Base-by-base conservation (phyloP, 2,329 filamentous ascomycete genomes). In the Pyrenochaeta sp. region DNA sequence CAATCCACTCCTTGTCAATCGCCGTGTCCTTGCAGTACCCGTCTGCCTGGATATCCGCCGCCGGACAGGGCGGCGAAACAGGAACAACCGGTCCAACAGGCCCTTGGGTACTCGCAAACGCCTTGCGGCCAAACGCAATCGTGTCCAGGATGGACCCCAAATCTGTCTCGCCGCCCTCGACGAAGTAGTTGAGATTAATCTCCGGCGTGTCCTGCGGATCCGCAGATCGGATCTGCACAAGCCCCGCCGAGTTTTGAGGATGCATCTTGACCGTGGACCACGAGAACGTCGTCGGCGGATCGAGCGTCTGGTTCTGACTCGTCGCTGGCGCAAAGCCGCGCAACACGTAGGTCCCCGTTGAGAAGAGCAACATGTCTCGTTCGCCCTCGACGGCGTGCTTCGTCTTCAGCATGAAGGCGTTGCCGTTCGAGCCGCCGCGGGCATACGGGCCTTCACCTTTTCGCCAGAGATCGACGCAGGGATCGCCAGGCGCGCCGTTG, bases 181-280 rank as follows among this genome's bases (percentile, higher is more conserved):
- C 51, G 27, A 67, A 67, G 46, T 57, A 55, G 35, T 64, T 60
- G 36, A 65, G 38, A 13, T 58, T 59, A 52, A 89, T 84, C 4
- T 79, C 63, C 0, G 86, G 86, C 2, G 74, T 72, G 37, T 87
- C 84, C 0, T 78, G 77, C 0, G 86, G 85, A 60, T 89, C 79
- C 0, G 77, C 67, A 0, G 81, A 83, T 8, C 73, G 72, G 7
- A 89, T 77, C 7, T 69, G 76, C 4, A 90, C 83, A 1, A 76
- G 78, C 5, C 87, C 86, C 2, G 61, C 73, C 61, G 67, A 62
- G 60, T 88, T 87, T 32, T 81, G 79, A 0, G 84, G 77, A 56
- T 85, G 83, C 0, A 80, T 78, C 64, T 86, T 84, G 31, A 88
- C 73, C 0, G 78, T 75, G n/a, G 65, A 67, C 76, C 75, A 79